These are phyloP conservation scores for Tarenaya hassleriana DNA, from an alignment of 345 rosid genomes.

Conservation along the genomic window DNA sequence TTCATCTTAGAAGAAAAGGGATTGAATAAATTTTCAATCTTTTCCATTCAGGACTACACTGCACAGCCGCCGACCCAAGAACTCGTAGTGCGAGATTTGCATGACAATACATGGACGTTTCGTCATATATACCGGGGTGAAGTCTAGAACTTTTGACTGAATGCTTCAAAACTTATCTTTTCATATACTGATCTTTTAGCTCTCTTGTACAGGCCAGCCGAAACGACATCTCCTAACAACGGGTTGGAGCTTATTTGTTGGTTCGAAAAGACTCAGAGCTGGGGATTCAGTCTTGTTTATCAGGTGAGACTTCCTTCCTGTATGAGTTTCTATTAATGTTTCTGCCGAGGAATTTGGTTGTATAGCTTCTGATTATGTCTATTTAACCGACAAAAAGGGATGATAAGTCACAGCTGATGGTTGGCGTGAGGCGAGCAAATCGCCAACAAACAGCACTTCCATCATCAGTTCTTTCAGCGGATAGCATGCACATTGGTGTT, in stretches of 20 bases:
- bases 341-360: background rate
- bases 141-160: background rate
- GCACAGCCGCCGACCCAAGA: conserved; percentile 97
- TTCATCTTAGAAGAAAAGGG: background rate
- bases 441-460: conserved; percentile 86
- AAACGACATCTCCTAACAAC: conserved; percentile 96
- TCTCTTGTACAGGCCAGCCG: conserved; percentile 72
- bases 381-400: conserved; percentile 43
- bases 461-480: conserved; percentile 95
- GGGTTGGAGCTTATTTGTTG: conserved; percentile 96
- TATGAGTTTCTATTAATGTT: no score
- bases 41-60: conserved; percentile 56
- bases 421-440: conserved; percentile 88
- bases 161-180: conserved; percentile 1
- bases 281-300: conserved; percentile 96
- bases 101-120: conserved; percentile 93
- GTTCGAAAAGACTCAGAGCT: conserved; percentile 90
- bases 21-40: background rate
- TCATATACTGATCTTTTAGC: background rate
- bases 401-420: conserved; percentile 90
- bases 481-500: conserved; percentile 98
- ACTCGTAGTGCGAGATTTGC: conserved; percentile 90
- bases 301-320: conserved; percentile 37
- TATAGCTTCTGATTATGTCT: background rate
- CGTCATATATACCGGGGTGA: conserved; percentile 91